These are phyloP conservation scores for Cladosporium colombiae DNA, from an alignment of 2,329 filamentous ascomycete genomes.

Conservation along the genomic window DNA sequence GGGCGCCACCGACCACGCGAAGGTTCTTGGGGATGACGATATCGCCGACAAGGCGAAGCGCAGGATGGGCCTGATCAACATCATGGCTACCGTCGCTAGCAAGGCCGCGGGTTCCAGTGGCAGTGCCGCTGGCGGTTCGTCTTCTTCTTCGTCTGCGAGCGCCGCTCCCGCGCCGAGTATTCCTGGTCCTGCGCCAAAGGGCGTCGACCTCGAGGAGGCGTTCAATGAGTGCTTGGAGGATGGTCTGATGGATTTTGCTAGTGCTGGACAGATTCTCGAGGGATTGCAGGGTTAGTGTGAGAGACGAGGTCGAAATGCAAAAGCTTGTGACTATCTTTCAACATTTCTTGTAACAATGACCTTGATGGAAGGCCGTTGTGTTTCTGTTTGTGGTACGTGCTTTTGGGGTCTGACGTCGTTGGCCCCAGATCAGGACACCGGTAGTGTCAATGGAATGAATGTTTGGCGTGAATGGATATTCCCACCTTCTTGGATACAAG, in stretches of 20 bases:
- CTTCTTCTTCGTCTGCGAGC: slow-evolving; percentile 7
- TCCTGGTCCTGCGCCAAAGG: slow-evolving; percentile 42
- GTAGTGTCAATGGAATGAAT: slow-evolving; percentile 8
- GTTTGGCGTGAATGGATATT: background rate
- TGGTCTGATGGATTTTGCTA: slow-evolving; percentile 44
- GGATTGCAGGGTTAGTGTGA: slow-evolving; percentile 12
- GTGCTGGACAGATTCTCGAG: slow-evolving; percentile 17
- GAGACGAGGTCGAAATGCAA: background rate
- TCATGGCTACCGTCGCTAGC: slow-evolving; percentile 43
- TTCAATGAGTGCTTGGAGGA: slow-evolving; percentile 57
- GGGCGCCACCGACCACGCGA: slow-evolving; percentile 48
- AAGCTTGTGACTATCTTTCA: background rate
- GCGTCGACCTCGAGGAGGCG: slow-evolving; percentile 45
- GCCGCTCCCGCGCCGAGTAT: slow-evolving; percentile 33
- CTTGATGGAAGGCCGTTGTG: slow-evolving; percentile 9
- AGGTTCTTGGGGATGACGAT: slow-evolving; percentile 50
- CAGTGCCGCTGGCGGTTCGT: slow-evolving; percentile 27
- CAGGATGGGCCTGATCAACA: slow-evolving; percentile 37
- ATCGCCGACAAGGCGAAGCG: slow-evolving; percentile 49
- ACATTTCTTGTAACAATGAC: background rate
- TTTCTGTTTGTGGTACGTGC: slow-evolving; percentile 13
- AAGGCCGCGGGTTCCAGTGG: slow-evolving; percentile 44
- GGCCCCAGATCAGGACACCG: background rate
- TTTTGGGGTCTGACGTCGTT: slow-evolving; percentile 6
- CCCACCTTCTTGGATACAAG: background rate